These are phyloP conservation scores for Hysterium pulicare DNA, from an alignment of 2,329 filamentous ascomycete genomes.

Conservation along the genomic window DNA sequence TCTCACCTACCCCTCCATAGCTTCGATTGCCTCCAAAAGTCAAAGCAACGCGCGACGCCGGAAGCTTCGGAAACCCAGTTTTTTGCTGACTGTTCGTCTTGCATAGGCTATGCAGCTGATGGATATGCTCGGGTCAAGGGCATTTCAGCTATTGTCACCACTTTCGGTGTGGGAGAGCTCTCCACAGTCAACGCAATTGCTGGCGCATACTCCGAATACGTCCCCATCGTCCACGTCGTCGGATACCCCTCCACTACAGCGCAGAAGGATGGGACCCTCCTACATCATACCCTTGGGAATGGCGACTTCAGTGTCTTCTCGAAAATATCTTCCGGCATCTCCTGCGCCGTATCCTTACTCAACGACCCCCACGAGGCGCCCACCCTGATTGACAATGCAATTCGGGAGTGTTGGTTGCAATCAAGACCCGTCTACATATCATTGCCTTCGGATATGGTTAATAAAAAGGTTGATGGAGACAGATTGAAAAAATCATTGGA, in stretches of 20 bases:
- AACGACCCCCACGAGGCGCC: conserved; percentile 68
- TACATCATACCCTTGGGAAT: conserved; percentile 49
- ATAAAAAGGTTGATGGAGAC: conserved; percentile 71
- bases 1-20: conserved; percentile 7
- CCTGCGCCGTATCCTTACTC: conserved; percentile 68
- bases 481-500: conserved; percentile 69
- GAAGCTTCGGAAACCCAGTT: conserved; percentile 7
- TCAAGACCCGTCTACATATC: conserved; percentile 81
- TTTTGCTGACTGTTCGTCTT: conserved; percentile 4
- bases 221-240: conserved; percentile 48
- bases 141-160: conserved; percentile 45
- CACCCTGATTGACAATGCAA: conserved; percentile 71
- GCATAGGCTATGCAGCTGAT: conserved; percentile 45
- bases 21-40: background rate
- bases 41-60: conserved; percentile 1
- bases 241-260: conserved; percentile 42
- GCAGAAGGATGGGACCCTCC: conserved; percentile 40
- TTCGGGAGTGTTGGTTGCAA: conserved; percentile 69
- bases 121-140: conserved; percentile 48
- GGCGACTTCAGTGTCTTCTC: conserved; percentile 79
- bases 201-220: conserved; percentile 47
- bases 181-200: conserved; percentile 47
- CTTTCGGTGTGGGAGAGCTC: conserved; percentile 49
- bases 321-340: conserved; percentile 71
- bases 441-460: conserved; percentile 76